Percentiles rank a stretch among this genome's conserved stretches.
Evolutionary conservation across 148 eudicot species (phyloP).

Genomic region (Agrostemma githago): DNA sequence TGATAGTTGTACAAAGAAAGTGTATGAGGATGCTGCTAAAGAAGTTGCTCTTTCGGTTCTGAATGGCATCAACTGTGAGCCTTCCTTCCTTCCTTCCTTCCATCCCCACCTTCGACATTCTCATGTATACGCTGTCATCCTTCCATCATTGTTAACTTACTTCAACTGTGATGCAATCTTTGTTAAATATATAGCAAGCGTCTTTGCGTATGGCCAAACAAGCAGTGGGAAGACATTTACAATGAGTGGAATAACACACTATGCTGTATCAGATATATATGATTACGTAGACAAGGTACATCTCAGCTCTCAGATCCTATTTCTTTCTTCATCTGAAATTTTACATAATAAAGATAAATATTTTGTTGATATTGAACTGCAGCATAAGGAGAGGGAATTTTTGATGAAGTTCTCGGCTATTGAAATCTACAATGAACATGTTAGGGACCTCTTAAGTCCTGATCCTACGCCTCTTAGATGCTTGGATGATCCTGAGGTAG

Average conservation of each 20-base stretch:
- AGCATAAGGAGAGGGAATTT: constrained; percentile 74
- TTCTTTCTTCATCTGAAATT: neutral
- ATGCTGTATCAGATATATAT: constrained; percentile 59
- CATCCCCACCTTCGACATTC: neutral
- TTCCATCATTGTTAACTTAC: neutral
- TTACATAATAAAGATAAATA: neutral
- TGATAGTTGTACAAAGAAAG: constrained; percentile 55
- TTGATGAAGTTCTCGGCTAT: constrained; percentile 79
- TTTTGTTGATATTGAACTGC: constrained; percentile 10
- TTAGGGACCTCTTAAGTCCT: constrained; percentile 73
- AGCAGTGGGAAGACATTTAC: constrained; percentile 94
- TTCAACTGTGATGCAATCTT: neutral
- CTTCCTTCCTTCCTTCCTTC: neutral
- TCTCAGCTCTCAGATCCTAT: neutral
- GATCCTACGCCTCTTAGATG: constrained; percentile 75
- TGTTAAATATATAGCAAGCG: constrained; percentile 50
- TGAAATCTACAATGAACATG: constrained; percentile 86
- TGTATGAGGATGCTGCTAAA: constrained; percentile 73
- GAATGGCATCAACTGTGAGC: constrained; percentile 74
- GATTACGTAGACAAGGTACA: constrained; percentile 51
- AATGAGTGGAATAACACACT: constrained; percentile 67
- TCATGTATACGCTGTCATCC: neutral
- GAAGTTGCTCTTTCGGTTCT: constrained; percentile 70
- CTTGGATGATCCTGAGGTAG: constrained; percentile 95
- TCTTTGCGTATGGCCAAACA: constrained; percentile 93